A percentile compares a stretch with the other conserved stretches of the same genome.
phyloP scores from a whole-genome alignment of 1,284 basidiomycete species.

The Lentinus polychrous region DNA sequence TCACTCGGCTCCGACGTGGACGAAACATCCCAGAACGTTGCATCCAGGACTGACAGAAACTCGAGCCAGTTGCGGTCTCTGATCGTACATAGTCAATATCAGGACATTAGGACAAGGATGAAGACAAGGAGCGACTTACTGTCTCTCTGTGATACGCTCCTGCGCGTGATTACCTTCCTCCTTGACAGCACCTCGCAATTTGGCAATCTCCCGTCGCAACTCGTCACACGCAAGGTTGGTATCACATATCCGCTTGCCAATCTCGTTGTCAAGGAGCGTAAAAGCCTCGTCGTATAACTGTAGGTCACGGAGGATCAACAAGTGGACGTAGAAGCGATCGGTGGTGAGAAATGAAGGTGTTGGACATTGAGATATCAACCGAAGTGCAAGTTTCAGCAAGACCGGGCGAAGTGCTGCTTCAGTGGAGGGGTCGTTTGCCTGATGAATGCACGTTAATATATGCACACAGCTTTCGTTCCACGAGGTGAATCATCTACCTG shows the following conservation, averaged over 20 bases:
- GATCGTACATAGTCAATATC: constrained; percentile 5
- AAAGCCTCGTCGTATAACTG: constrained; percentile 63
- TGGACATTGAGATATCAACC: constrained; percentile 54
- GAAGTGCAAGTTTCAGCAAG: constrained; percentile 65
- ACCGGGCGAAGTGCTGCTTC: constrained; percentile 54
- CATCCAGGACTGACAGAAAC: constrained; percentile 67
- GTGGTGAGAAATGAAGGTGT: constrained; percentile 56
- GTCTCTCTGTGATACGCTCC: constrained; percentile 47
- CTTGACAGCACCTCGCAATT: constrained; percentile 40
- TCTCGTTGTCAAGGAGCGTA: constrained; percentile 59
- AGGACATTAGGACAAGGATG: constrained; percentile 6
- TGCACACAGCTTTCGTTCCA: background rate
- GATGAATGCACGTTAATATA: background rate
- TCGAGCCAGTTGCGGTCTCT: constrained; percentile 86
- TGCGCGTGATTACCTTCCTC: constrained; percentile 58
- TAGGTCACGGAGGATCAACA: constrained; percentile 65
- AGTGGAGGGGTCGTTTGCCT: constrained; percentile 58
- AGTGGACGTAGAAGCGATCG: constrained; percentile 72
- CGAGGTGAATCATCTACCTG: constrained; percentile 41
- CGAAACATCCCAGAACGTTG: constrained; percentile 43
- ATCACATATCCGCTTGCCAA: constrained; percentile 58
- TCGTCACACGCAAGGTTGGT: constrained; percentile 72
- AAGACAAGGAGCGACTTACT: constrained; percentile 33
- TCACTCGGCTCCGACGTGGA: constrained; percentile 19
- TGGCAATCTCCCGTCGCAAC: constrained; percentile 64